Evolutionary conservation across 345 rosid genomes (phyloP).

Genomic region (sweet orange (Citrus sinensis)): DVS_A1.0 CM039167.1:2864501-2865000

Average conservation of each 20-base stretch:
- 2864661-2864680: constrained; percentile 38
- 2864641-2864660: constrained; percentile 34
- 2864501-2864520: too few species aligned
- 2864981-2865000: constrained; percentile 29
- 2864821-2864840: background rate
- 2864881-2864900: constrained; percentile 39
- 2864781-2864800: constrained; percentile 32
- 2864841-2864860: background rate
- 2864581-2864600: too few species aligned
- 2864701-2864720: constrained; percentile 8
- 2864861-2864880: constrained; percentile 16
- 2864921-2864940: background rate
- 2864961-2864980: constrained; percentile 50
- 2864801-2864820: constrained; percentile 17
- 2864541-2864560: too few species aligned
- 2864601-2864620: too few species aligned
- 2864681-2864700: constrained; percentile 7
- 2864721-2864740: constrained; percentile 2
- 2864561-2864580: too few species aligned
- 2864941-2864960: constrained; percentile 19
- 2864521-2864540: too few species aligned
- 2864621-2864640: constrained; percentile 23
- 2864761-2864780: constrained; percentile 34
- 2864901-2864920: constrained; percentile 31
- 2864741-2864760: constrained; percentile 20